Conservation (phyloP, 352 stramenopile species). For the Phytophthora quininea region DNA sequence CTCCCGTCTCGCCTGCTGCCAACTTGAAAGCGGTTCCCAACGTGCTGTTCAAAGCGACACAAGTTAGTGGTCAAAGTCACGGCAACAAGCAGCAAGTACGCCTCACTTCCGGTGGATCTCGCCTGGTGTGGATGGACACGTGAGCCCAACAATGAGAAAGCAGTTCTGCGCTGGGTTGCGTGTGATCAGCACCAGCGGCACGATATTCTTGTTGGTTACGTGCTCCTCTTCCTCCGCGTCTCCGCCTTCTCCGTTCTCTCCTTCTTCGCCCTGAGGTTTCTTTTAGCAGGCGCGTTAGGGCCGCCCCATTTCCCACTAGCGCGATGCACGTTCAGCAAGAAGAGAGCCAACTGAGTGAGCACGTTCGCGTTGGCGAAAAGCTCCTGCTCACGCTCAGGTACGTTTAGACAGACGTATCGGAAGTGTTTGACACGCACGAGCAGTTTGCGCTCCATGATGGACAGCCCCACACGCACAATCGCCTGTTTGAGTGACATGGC, state of each 20-base stretch:
- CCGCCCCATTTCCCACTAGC: constrained; percentile 95
- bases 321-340: constrained; percentile 95
- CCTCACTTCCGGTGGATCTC: constrained; percentile 91
- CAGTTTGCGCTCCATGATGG: constrained; percentile 94
- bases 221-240: constrained; percentile 41
- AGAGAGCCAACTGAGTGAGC: constrained; percentile 93
- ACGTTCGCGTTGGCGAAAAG: constrained; percentile 95
- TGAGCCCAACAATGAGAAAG: constrained; percentile 96
- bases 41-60: constrained; percentile 65
- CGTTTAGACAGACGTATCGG: constrained; percentile 95
- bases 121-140: constrained; percentile 88
- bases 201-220: constrained; percentile 57
- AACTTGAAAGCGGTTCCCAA: constrained; percentile 95
- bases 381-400: constrained; percentile 79
- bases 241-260: constrained; percentile 30
- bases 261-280: constrained; percentile 43
- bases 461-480: constrained; percentile 94
- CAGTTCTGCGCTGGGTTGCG: constrained; percentile 91
- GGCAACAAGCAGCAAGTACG: no score
- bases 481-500: constrained; percentile 95
- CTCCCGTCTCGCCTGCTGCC: constrained; percentile 92
- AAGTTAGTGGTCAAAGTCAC: no score
- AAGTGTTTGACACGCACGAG: constrained; percentile 97
- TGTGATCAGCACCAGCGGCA: constrained; percentile 80
- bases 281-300: constrained; percentile 6